Base-by-base conservation (phyloP, 257 asterid genomes). In the Primulina eburnea region DNA sequence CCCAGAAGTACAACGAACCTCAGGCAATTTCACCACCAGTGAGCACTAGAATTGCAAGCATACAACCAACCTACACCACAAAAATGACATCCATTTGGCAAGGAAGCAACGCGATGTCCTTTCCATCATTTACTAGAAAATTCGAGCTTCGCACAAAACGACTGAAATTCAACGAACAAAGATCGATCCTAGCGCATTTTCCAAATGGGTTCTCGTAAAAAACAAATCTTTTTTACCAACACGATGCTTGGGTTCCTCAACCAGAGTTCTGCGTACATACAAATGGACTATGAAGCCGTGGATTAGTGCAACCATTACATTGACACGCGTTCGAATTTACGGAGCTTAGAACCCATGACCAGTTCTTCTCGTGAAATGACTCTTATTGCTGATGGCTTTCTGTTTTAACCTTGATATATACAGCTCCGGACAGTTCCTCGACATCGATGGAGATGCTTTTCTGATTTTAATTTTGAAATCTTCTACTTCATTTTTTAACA, bases 1-100 rank as follows among this genome's bases (percentile, higher is more conserved):
- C 21, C 32, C 65, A 6, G 59, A 34, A 16, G 71, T 34, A 60
- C 29, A 20, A 65, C 60, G 56, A 65, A 60, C 32, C 58, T 73
- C 65, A 0, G 72, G 61, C 47, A 65, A 57, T 18, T 37, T 56
- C 62, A 73, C 52, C 60, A 56, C 21, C 5, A 56, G 72, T 37
- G 72, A 18, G 62, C 65, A 8, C 56, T 40, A 21, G 72, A 62
- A 29, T 65, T 65, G 60, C 77, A 65, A 21, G 67, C 72, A 30
- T 65, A 65, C 57, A 73, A 73, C 77, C 38, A 38, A 47, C 30
- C 8, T 18, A 18, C 58, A 60, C 28, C 50, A 59, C 24, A 21
- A 21, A 21, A 30, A 73, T 66, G 38, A 66, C 20, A 59, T 66
- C 68, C 69, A 69, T n/a, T 43, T 71, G 28, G 71, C 30, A 35